Evolutionary conservation across 2,329 filamentous ascomycete genomes (phyloP).

Genomic region (Paraphaeosphaeria sporulosa): DNA sequence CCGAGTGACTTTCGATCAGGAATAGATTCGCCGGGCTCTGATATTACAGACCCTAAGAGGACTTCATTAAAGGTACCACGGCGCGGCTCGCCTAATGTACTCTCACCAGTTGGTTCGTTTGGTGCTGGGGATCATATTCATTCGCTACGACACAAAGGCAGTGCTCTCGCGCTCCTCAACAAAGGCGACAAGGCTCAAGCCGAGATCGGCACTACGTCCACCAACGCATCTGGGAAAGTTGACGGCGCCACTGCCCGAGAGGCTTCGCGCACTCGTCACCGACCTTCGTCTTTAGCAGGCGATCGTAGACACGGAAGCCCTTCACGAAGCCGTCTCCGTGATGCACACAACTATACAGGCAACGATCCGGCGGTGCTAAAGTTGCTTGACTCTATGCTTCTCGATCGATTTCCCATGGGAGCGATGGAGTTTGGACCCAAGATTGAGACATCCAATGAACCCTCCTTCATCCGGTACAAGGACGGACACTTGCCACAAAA

Average conservation of each 20-base stretch:
- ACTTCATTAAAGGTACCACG: conserved; percentile 40
- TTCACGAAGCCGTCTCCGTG: conserved; percentile 59
- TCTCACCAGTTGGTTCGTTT: conserved; percentile 43
- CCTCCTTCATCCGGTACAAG: conserved; percentile 61
- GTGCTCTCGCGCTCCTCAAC: conserved; percentile 67
- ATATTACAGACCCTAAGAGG: conserved; percentile 44
- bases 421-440: conserved; percentile 77
- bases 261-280: conserved; percentile 36
- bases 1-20: conserved; percentile 25
- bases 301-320: conserved; percentile 41
- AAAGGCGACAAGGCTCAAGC: conserved; percentile 69
- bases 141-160: conserved; percentile 58
- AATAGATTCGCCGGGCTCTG: conserved; percentile 37
- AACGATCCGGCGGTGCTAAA: conserved; percentile 70
- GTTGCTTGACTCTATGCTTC: conserved; percentile 84
- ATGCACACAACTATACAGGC: conserved; percentile 84
- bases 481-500: conserved; percentile 57
- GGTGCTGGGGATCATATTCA: conserved; percentile 44
- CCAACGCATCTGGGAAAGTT: conserved; percentile 71
- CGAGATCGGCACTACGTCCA: conserved; percentile 70
- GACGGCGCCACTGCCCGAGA: conserved; percentile 57
- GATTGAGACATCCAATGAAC: conserved; percentile 71
- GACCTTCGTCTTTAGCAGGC: conserved; percentile 38
- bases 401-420: conserved; percentile 67
- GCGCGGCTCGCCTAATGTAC: conserved; percentile 28